Conservation (phyloP, 1,284 basidiomycete genomes). For the Tilletiaria anomala region DNA sequence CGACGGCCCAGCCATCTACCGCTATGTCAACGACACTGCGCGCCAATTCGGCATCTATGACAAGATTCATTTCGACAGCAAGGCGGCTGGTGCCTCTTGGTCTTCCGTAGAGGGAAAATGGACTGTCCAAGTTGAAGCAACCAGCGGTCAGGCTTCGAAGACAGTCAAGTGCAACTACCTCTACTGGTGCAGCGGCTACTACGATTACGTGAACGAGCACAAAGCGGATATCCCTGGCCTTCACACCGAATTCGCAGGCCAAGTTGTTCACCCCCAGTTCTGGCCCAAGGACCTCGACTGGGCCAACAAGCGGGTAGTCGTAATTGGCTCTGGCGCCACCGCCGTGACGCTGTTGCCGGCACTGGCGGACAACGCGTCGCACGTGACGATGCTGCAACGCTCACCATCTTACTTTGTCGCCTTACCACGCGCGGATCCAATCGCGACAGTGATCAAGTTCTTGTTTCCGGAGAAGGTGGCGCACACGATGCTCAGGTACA, state of each 20-base stretch:
- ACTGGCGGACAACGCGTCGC: constrained; percentile 19
- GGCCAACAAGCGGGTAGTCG: constrained; percentile 31
- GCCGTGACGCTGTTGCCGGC: constrained; percentile 33
- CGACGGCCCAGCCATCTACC: constrained; percentile 21
- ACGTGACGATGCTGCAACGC: constrained; percentile 37
- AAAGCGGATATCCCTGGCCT: constrained; percentile 30
- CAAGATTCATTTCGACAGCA: constrained; percentile 18
- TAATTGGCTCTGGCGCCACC: constrained; percentile 35
- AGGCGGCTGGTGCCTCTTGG: constrained; percentile 15
- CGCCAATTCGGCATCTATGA: constrained; percentile 25
- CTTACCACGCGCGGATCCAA: constrained; percentile 23
- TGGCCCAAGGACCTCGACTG: constrained; percentile 17
- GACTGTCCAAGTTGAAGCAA: too few relatives aligned
- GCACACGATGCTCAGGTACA: constrained; percentile 11
- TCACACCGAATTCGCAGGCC: constrained; percentile 25
- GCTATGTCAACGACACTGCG: constrained; percentile 27
- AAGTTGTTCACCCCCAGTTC: constrained; percentile 24
- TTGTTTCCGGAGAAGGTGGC: constrained; percentile 18
- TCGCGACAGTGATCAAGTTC: constrained; percentile 19
- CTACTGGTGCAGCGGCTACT: constrained; percentile 30
- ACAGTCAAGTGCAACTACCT: constrained; percentile 16
- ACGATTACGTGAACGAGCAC: constrained; percentile 26
- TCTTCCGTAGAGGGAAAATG: too few relatives aligned
- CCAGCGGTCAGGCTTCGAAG: too few relatives aligned
- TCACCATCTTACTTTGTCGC: constrained; percentile 32